These are phyloP conservation scores for Erodium trifolium DNA, from an alignment of 441 rosid species.

Conservation along the genomic window DNA sequence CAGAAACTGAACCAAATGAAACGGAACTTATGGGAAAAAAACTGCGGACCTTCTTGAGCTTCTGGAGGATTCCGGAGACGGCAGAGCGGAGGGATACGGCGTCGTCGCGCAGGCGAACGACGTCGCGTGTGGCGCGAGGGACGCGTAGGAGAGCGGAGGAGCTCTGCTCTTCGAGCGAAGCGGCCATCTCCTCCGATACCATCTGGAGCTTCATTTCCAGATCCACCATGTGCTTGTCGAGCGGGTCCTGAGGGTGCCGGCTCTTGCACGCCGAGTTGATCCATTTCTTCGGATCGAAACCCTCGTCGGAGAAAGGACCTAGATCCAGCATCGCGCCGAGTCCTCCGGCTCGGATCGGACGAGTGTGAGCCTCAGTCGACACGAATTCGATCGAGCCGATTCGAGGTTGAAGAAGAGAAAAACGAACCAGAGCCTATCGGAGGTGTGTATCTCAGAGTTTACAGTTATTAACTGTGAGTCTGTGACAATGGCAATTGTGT, in stretches of 20 bases:
- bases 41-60: constrained; percentile 65
- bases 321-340: constrained; percentile 73
- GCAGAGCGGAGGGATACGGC: constrained; percentile 77
- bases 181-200: constrained; percentile 91
- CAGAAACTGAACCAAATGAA: background rate
- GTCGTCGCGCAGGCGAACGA: constrained; percentile 85
- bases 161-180: constrained; percentile 93
- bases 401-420: background rate
- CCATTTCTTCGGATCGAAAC: constrained; percentile 96
- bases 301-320: constrained; percentile 86
- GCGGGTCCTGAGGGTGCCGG: constrained; percentile 78
- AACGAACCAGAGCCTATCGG: background rate
- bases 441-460: background rate
- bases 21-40: background rate
- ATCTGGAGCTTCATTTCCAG: constrained; percentile 99
- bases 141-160: constrained; percentile 81
- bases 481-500: background rate
- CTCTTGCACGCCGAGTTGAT: constrained; percentile 72
- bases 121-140: constrained; percentile 92
- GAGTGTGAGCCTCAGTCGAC: background rate
- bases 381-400: background rate
- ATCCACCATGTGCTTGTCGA: constrained; percentile 86
- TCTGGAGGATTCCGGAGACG: constrained; percentile 75
- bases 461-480: background rate
- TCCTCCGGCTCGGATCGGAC: background rate